Base-by-base conservation (phyloP, 2,329 filamentous ascomycete species). In the Phyllosticta capitalensis region DNA sequence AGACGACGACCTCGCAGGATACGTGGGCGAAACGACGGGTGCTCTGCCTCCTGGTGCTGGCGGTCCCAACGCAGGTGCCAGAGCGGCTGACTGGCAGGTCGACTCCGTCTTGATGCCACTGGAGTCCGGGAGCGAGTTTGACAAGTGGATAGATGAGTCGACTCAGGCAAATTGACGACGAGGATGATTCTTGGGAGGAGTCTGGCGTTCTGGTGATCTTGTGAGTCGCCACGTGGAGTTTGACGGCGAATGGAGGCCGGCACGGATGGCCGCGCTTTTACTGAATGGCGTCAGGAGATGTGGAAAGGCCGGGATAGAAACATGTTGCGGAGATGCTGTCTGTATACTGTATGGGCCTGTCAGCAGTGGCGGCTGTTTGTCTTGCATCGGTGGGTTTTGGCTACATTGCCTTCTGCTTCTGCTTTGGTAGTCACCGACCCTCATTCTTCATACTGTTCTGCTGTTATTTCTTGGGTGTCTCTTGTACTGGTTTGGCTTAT, bases 61-160 rank as follows among this genome's bases (percentile, higher is more conserved):
- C 38, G 38, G 17, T 45, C 14, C 38, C 5, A 45, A 45, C 38
- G 38, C 14, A 45, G 38, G 38, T 45, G 38, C 38, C 38, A 45
- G 38, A 45, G 66, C 64, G 24, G 22, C 65, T 1, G 75, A 74
- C 66, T 73, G 74, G 66, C 67, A 75, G 48, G 64, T 67, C 5
- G 69, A 71, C 54, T 66, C 71, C 22, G 70, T 64, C 30, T 67
- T 74, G 58, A 64, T 60, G 45, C 66, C 72, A n/a, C 65, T 74
- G 58, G 72, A 77, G 53, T 67, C 71, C 55, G 71, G 71, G 49
- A 72, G 74, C 19, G 75, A 79, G 53, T 77, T 79, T 61, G 76
- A 79, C 52, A 74, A 75, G 54, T 79, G 76, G 76, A 69, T 79
- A 63, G 69, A 69, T 4, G 69, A 71, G 52, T 22, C 53, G 14